phyloP scores from a whole-genome alignment of 805 yeast genomes.

The Wickerhamiella musiphila region DNA sequence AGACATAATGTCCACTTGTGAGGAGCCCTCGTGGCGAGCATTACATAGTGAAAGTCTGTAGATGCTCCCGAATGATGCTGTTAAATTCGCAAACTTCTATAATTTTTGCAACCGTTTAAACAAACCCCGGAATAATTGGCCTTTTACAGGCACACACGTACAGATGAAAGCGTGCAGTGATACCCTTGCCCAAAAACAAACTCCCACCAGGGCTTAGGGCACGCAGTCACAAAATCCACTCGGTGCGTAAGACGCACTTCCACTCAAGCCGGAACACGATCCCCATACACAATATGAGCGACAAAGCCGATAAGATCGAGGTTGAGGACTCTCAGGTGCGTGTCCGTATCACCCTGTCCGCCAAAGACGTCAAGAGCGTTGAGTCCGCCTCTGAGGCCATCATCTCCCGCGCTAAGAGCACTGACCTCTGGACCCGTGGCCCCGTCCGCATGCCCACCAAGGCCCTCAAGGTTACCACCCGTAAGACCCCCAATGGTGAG shows the following conservation, averaged over 20 bases:
- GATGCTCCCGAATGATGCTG: too few species aligned
- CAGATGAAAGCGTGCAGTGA: not conserved
- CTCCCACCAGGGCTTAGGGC: slow-evolving; percentile 5
- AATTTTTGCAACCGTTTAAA: too few species aligned
- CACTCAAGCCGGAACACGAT: not conserved
- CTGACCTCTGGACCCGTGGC: slow-evolving; percentile 78
- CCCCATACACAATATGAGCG: slow-evolving; percentile 20
- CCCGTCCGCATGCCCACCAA: slow-evolving; percentile 99
- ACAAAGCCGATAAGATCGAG: slow-evolving; percentile 60
- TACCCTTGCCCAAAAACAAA: not conserved
- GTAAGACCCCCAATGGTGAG: slow-evolving; percentile 99
- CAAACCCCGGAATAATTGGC: too few species aligned
- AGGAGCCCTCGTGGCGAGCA: too few species aligned
- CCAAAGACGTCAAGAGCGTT: slow-evolving; percentile 96
- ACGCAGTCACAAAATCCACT: not conserved
- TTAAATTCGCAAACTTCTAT: too few species aligned
- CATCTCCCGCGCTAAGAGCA: slow-evolving; percentile 68
- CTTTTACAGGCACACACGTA: too few species aligned
- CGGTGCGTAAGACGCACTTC: not conserved
- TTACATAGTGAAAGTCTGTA: too few species aligned
- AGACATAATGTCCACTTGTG: too few species aligned
- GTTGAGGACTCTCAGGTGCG: slow-evolving; percentile 76
- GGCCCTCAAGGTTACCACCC: slow-evolving; percentile 94
- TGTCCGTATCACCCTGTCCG: slow-evolving; percentile 97
- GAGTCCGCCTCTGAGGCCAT: slow-evolving; percentile 90